Conservation (phyloP, 1,284 basidiomycete species). For the Psilocybe mexicana region DNA sequence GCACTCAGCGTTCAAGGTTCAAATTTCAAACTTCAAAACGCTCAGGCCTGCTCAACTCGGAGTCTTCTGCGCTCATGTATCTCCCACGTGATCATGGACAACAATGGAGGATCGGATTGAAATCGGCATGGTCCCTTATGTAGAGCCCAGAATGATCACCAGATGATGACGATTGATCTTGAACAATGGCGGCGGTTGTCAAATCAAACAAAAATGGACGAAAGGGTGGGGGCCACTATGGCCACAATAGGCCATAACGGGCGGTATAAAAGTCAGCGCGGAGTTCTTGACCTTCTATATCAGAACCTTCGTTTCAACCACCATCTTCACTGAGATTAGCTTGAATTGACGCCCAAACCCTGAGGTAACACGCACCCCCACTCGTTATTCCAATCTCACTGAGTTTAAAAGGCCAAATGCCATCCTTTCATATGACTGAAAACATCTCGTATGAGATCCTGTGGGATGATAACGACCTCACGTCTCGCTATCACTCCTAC, state of each 20-base stretch:
- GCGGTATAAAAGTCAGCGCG: neutral
- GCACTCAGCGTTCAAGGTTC: no score
- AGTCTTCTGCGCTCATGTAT: neutral
- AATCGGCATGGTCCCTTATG: no score
- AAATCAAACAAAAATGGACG: neutral
- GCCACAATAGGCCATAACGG: no score
- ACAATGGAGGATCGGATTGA: neutral
- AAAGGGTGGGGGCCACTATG: no score
- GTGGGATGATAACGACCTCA: neutral
- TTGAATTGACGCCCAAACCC: neutral
- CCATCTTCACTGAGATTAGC: neutral
- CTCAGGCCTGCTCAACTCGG: no score
- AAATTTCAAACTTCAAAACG: no score
- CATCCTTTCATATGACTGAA: conserved; percentile 1
- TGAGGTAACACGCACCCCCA: neutral
- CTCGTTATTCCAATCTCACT: neutral
- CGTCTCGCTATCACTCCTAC: neutral
- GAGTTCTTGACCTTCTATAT: neutral
- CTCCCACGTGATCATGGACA: neutral
- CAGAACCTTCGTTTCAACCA: neutral
- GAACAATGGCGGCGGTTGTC: neutral
- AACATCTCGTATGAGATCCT: neutral
- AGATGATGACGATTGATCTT: no score
- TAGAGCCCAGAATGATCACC: no score
- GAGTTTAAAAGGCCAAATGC: neutral